Base-by-base conservation (phyloP, 2,329 filamentous ascomycete genomes). In the Alternaria angustiovoidea region DNA sequence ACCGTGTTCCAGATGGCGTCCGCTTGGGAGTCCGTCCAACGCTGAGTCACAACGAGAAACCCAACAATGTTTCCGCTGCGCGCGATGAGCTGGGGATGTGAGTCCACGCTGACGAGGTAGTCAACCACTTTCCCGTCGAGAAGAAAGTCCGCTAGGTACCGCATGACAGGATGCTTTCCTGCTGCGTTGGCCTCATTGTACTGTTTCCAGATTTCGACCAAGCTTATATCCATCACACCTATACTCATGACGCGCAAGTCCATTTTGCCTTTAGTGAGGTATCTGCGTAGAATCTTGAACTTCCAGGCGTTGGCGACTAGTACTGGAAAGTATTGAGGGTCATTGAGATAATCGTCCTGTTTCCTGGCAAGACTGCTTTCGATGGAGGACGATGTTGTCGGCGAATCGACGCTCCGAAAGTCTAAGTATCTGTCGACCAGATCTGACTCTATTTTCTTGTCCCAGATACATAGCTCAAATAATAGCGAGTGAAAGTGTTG, bases 31-130 rank as follows among this genome's bases (percentile, higher is more conserved):
- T 88, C 78, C 0, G 86, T 87, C 77, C 94, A 97, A 14, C 88
- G 89, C 54, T 85, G 84, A 0, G 92, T 95, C 14, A 95, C 91
- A 22, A 93, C 86, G 52, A 98, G 83, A 71, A 98, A 98, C 1
- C 92, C 92, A 48, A 97, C 84, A 54, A 98, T 91, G 64, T 97
- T 96, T 41, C 86, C 85, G 71, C 92, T 92, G 67, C 93, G 88
- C 36, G 86, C 84, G 20, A 96, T 95, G 54, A 98, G 88, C 73
- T 97, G 93, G 1, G 94, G 93, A 72, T 98, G 95, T 32, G 94
- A 97, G 57, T 93, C 93, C 14, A 94, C 89, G 2, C 94, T 92
- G 52, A 97, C 86, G 46, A 99, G 88, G 77, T 97, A 98, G 60
- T 93, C 88, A 24, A 96, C 87, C 26, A 98, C 82, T 54, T 89